Conservation (phyloP, 2,329 filamentous ascomycete genomes). For the Fusarium sp. region DNA sequence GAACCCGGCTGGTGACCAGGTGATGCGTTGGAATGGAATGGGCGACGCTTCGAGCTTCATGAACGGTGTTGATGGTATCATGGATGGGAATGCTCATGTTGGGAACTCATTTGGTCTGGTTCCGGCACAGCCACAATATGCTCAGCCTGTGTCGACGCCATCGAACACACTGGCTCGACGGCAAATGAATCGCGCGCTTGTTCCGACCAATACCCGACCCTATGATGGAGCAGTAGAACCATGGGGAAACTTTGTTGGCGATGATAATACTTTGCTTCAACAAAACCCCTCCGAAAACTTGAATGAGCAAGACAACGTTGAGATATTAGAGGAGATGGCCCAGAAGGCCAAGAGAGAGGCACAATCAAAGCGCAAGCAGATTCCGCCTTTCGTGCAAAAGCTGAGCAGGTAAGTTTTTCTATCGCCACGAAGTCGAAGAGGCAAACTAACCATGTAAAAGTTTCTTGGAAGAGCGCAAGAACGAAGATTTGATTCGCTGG, state of each 20-base stretch:
- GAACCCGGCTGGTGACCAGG: slow-evolving; percentile 57
- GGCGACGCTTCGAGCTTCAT: slow-evolving; percentile 51
- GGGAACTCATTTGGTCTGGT: slow-evolving; percentile 53
- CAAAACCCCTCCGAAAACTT: slow-evolving; percentile 47
- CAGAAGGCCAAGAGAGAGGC: slow-evolving; percentile 86
- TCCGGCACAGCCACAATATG: slow-evolving; percentile 47
- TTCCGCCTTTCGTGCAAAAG: slow-evolving; percentile 97
- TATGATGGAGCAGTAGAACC: slow-evolving; percentile 53
- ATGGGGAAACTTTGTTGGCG: slow-evolving; percentile 55
- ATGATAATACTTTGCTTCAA: slow-evolving; percentile 51
- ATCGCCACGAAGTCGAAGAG: background rate
- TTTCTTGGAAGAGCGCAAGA: slow-evolving; percentile 91
- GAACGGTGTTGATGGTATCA: slow-evolving; percentile 24
- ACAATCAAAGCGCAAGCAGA: slow-evolving; percentile 90
- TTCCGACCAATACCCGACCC: slow-evolving; percentile 52
- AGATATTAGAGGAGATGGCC: slow-evolving; percentile 81
- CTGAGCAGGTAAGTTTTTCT: slow-evolving; percentile 80
- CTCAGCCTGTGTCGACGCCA: slow-evolving; percentile 46
- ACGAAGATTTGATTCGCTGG: slow-evolving; percentile 96
- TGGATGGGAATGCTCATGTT: slow-evolving; percentile 46
- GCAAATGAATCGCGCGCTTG: slow-evolving; percentile 60
- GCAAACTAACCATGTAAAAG: slow-evolving; percentile 58
- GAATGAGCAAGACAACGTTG: slow-evolving; percentile 74
- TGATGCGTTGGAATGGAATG: slow-evolving; percentile 56
- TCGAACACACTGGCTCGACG: slow-evolving; percentile 63